phyloP scores from a whole-genome alignment of 1,139 yeast species.

The Neolecta irregularis region DNA sequence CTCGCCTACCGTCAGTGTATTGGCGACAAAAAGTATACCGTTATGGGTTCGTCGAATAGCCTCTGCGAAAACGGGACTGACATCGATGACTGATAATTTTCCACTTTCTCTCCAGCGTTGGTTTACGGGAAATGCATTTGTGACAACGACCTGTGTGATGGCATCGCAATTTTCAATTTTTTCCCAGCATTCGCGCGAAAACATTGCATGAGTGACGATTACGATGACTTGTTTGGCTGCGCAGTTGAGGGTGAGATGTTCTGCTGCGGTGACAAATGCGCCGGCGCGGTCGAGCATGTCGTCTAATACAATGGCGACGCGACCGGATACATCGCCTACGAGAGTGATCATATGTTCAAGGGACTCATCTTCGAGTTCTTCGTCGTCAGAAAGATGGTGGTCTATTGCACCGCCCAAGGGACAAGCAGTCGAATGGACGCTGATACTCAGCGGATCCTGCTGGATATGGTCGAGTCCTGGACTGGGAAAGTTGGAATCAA shows the following conservation, averaged over 20 bases:
- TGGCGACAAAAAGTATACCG: too few relatives aligned
- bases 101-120: conserved; percentile 36
- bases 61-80: conserved; percentile 90
- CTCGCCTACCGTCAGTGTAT: too few relatives aligned
- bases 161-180: conserved; percentile 60
- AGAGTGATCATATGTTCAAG: conserved; percentile 82
- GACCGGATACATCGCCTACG: conserved; percentile 86
- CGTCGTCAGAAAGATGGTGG: conserved; percentile 63
- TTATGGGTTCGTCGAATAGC: conserved; percentile 97
- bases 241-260: conserved; percentile 84
- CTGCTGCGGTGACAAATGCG: conserved; percentile 92
- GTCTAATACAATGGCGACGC: conserved; percentile 84
- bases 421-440: conserved; percentile 6
- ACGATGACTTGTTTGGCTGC: conserved; percentile 86
- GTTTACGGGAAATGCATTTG: conserved; percentile 86
- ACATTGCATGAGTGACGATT: conserved; percentile 90
- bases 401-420: conserved; percentile 72
- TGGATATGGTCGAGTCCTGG: too few relatives aligned
- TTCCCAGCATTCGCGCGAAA: conserved; percentile 74
- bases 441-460: conserved; percentile 22
- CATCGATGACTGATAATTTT: conserved; percentile 77
- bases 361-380: conserved; percentile 40
- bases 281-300: conserved; percentile 95
- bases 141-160: conserved; percentile 63
- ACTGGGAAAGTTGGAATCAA: conserved; percentile 54